Evolutionary conservation across 2,329 filamentous ascomycete genomes (phyloP), one percentile per base, ranked within the genome.

Genomic region (Exophiala aquamarina): DNA sequence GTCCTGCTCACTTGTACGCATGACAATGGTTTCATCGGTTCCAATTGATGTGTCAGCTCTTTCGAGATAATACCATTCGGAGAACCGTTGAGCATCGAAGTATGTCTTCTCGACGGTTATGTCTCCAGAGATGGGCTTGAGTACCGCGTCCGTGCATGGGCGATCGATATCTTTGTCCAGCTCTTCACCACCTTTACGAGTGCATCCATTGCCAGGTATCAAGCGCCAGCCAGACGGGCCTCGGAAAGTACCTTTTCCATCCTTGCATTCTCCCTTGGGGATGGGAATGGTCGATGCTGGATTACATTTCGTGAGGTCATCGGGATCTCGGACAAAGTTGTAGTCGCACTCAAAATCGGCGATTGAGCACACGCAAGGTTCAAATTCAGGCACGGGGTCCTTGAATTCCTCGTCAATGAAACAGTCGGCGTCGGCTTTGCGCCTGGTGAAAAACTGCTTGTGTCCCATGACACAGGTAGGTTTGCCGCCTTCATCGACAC

Each of bases 281-380:
- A 82, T 72, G 2, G 74, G 65, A 34, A 95, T 66, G 3, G 79
- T 72, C 0, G 81, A 83, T 19, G 76, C 79, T 6, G 79, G 77
- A 18, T 82, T 74, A 64, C 93, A 97, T 52, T 84, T 77, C 40
- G 79, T 80, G 42, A 79, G 76, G 52, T 92, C 82, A 3, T 80
- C 73, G 5, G 54, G 20, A 28, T 76, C 76, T 58, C 81, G 80
- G 49, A 83, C 73, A 64, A 95, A 97, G 66, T 95, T 94, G 75
- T 87, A 95, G 64, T 97, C 92, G 66, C 93, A 98, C 70, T 98
- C 93, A 65, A 95, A 98, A 66, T 98, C 94, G 26, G 76, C 74
- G 47, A 86, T 81, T 1, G 84, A 83, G 68, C 93, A 98, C 32
- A 88, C 82, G 73, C 93, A 98, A 37, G 82, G 69, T 59, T 89